Base-by-base conservation (phyloP, 176 grass and related monocot genomes). In the Carex littledalei region DNA sequence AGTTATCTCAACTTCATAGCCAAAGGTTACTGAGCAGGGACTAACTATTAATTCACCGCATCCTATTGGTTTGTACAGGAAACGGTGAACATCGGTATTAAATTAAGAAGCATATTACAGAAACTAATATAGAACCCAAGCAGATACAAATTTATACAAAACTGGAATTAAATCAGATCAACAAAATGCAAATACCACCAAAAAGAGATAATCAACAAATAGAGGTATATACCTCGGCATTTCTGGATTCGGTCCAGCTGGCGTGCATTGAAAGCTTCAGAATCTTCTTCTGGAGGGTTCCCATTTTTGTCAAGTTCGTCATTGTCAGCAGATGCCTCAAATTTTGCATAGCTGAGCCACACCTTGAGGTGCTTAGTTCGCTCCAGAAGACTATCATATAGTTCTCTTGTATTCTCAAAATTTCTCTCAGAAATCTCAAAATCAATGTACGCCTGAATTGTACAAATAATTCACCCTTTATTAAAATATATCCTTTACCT, bases 301-400 rank as follows among this genome's bases (percentile, higher is more conserved):
- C 26, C 26, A 26, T 26, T 88, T 17, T 13, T 57, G 37, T 67
- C 87, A 32, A 4, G 81, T 6, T 91, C 82, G 63, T 98, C 88
- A 35, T 78, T 52, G 26, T 82, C 91, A 92, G 90, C 90, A 29
- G 91, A 92, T 76, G 91, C 93, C 86, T 95, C 89, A 32, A 98
- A 95, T 39, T 95, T 91, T 13, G 95, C 95, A 87, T 87, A 98
- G 55, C 95, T 98, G 39, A 95, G 86, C 93, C 95, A 98, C 60
- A 95, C 95, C 84, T 98, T 94, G 83, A 92, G 78, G 84, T 98
- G 93, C 61, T 90, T 94, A 16, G 95, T 93, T 88, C 93, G 87
- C 84, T 95, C 93, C 86, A 98, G 88, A 58, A 98, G 53, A 66
- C 91, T 90, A 32, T 98, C 91, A 53, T 98, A 98, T 8, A 98